Evolutionary conservation across 1,139 yeast genomes (phyloP).

Genomic region (Geotrichum histeridarum): DNA sequence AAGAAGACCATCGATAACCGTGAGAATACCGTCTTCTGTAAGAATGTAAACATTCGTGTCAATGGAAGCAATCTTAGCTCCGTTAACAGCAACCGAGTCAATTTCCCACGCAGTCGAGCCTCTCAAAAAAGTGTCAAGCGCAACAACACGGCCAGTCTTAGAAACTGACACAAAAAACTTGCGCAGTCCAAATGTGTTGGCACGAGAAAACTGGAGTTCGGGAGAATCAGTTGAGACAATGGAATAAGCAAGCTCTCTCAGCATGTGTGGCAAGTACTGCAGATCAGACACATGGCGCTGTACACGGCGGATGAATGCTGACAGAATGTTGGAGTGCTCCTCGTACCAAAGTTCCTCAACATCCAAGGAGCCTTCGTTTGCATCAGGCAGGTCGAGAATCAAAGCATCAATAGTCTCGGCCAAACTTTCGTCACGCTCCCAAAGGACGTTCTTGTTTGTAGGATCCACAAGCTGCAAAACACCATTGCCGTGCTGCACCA

Average conservation of each 20-base stretch:
- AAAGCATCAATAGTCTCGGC: conserved; percentile 40
- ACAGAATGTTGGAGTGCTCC: conserved; percentile 37
- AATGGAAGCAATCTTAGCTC: conserved; percentile 21
- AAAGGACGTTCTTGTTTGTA: conserved; percentile 23
- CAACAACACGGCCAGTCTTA: conserved; percentile 42
- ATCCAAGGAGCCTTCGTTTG: conserved; percentile 34
- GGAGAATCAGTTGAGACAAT: conserved; percentile 6
- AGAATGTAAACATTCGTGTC: conserved; percentile 24
- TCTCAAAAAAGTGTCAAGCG: conserved; percentile 40
- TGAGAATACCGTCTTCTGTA: conserved; percentile 21
- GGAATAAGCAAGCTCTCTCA: not conserved
- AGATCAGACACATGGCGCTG: conserved; percentile 38
- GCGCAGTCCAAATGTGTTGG: conserved; percentile 47
- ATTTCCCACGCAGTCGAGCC: conserved; percentile 45
- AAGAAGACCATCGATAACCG: conserved; percentile 25
- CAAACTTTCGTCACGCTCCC: conserved; percentile 49
- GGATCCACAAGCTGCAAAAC: conserved; percentile 16
- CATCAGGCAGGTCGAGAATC: conserved; percentile 40
- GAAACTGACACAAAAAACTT: conserved; percentile 48
- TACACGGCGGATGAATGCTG: conserved; percentile 45
- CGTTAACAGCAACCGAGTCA: conserved; percentile 24
- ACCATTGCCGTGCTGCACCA: conserved; percentile 20
- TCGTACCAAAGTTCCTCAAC: conserved; percentile 42
- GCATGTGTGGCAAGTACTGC: conserved; percentile 1
- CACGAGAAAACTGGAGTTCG: conserved; percentile 2